Conservation (phyloP, 441 rosid species). For the Hura crepitans region DNA sequence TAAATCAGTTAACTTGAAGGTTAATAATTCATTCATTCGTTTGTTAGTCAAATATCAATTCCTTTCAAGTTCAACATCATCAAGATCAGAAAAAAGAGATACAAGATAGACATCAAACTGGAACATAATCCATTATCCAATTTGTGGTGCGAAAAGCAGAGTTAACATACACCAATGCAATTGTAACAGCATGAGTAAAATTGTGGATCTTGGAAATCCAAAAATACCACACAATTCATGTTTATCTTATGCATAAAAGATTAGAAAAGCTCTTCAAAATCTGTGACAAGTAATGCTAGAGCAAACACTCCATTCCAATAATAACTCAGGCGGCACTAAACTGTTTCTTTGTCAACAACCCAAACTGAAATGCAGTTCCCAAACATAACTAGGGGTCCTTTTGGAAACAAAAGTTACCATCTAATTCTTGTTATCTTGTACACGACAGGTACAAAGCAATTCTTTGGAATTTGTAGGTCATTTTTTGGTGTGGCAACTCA, state of each 20-base stretch:
- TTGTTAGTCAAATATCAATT: not conserved
- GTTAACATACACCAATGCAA: not conserved
- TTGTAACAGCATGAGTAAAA: not conserved
- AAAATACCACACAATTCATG: too few species aligned
- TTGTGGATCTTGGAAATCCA: too few species aligned
- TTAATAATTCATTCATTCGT: not conserved
- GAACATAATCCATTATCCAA: not conserved
- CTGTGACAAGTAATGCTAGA: too few species aligned
- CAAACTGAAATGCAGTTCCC: too few species aligned
- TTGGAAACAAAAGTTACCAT: not conserved
- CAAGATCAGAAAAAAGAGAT: not conserved
- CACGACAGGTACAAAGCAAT: too few species aligned
- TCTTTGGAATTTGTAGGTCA: too few species aligned
- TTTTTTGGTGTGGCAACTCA: too few species aligned
- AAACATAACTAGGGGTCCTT: not conserved
- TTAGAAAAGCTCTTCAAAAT: too few species aligned
- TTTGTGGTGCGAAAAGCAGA: not conserved
- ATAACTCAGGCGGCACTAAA: too few species aligned
- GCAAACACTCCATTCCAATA: too few species aligned
- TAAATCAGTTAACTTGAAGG: not conserved
- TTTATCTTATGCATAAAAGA: too few species aligned
- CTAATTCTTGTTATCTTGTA: too few species aligned
- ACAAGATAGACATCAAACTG: not conserved
- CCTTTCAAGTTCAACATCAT: not conserved
- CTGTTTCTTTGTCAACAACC: not conserved